Evolutionary conservation across 2,329 filamentous ascomycete species (phyloP), one percentile per base, ranked within the genome.

Genomic region (Exophiala lecanii-corni): DNA sequence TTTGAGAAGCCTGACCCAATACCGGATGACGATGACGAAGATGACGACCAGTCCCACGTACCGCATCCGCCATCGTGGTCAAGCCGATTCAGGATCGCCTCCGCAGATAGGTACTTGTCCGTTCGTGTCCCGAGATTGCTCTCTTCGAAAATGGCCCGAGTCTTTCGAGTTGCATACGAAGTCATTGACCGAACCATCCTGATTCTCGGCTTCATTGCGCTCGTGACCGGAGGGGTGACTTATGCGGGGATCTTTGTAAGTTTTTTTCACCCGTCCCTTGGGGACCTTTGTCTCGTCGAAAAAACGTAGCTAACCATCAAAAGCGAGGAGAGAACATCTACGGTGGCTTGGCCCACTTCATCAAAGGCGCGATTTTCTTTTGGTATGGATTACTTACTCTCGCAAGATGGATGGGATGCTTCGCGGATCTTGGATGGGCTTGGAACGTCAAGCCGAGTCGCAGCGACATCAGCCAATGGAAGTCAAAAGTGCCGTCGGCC

Each of bases 291-390:
- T 34, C 16, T 33, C 18, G 32, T 30, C 36, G 19, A 23, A 44
- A 30, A 36, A 9, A 37, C 18, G 25, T 33, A 30, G 40, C 45
- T 38, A 30, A 44, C 34, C 20, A 36, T 41, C 15, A 5, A 34
- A 35, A 58, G 56, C 48, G 51, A 38, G 83, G 77, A 4, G 63
- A 64, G 16, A 72, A 72, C 2, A 70, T 96, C 44, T 94, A 91
- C 70, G 89, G 82, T 55, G 88, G 91, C 2, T 73, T 96, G 31
- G 91, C 91, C 5, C 91, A 97, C 61, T 95, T 87, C 70, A 81
- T 96, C 63, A 97, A 97, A 63, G 91, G 91, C 34, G 86, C 86
- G 3, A 84, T 97, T 41, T 97, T 97, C 71, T 88, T 96, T 68
- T 92, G 87, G 82, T 86, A 94, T 51, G 91, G 91, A 6, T 67